Conservation (phyloP, 2,329 filamentous ascomycete species). For the Zelopaecilomyces penicillatus region DNA sequence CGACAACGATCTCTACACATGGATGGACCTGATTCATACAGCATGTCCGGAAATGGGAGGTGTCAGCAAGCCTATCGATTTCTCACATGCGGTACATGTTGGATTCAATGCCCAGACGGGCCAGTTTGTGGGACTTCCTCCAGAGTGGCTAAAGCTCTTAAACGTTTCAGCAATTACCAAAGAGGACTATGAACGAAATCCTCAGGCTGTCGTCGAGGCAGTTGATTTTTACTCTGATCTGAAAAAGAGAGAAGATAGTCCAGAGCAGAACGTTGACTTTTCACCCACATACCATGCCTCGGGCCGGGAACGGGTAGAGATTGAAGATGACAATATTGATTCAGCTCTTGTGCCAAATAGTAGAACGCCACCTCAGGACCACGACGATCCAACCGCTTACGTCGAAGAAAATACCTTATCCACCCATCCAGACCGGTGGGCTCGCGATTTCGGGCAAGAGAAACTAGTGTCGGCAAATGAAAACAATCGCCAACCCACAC, state of each 20-base stretch:
- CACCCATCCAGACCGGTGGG: too few species aligned
- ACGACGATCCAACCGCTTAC: slow-evolving; percentile 14
- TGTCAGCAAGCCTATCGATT: slow-evolving; percentile 95
- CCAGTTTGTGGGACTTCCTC: slow-evolving; percentile 83
- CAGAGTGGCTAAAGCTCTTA: slow-evolving; percentile 91
- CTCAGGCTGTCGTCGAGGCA: slow-evolving; percentile 71
- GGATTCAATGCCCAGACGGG: slow-evolving; percentile 91
- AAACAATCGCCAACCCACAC: too few species aligned
- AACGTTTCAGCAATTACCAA: slow-evolving; percentile 95
- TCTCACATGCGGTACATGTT: slow-evolving; percentile 90
- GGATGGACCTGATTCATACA: slow-evolving; percentile 95
- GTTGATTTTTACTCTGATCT: slow-evolving; percentile 78
- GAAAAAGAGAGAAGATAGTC: slow-evolving; percentile 63
- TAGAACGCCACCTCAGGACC: slow-evolving; percentile 23
- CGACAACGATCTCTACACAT: slow-evolving; percentile 93
- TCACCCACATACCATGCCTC: too few species aligned
- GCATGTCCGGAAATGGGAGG: slow-evolving; percentile 96
- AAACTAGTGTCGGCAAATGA: too few species aligned
- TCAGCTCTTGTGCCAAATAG: too few species aligned
- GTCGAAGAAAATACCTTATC: too few species aligned
- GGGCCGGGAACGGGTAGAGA: too few species aligned
- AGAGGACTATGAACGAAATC: slow-evolving; percentile 95
- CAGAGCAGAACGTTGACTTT: slow-evolving; percentile 39
- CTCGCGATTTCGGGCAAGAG: too few species aligned
- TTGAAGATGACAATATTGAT: too few species aligned